Evolutionary conservation across 176 grass and related monocot genomes (phyloP), one percentile per base, ranked within the genome.

Genomic region (Hsuehochloa calcarea): DNA sequence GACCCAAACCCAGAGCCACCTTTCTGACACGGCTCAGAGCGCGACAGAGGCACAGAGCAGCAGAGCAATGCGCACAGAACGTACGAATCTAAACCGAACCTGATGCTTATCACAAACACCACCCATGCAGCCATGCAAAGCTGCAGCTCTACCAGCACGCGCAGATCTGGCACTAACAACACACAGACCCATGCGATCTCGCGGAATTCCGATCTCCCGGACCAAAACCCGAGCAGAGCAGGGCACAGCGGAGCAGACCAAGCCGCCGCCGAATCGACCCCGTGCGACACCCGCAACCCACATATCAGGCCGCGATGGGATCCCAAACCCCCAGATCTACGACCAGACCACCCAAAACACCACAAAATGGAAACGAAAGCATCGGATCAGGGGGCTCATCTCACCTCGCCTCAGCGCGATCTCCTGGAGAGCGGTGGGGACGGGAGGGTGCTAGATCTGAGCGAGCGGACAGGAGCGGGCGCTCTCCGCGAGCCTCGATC

Each of bases 81-180:
- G 26, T 54, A 51, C 12, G 34, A 79, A 73, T 23, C 23, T 13
- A 65, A 86, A 82, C 73, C 74, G 50, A 46, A 65, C 39, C 3
- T 61, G 8, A 41, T 39, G 20, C 22, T 7, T 76, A 54, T 39
- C 43, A 27, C 22, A 84, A 11, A 65, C 14, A 39, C 29, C 40
- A 1, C 69, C 11, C 22, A 58, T 5, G 54, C 68, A 35, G 12
- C 38, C 73, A 87, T 10, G 47, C 68, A 83, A 50, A 83, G 66
- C 80, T 3, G 74, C 80, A 58, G 9, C 80, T 22, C 56, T 72
- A 59, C 38, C 20, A 39, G 79, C 73, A 20, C 4, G 49, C 31
- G 59, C 69, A 90, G 82, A 90, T 87, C 85, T 75, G 80, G 51
- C 84, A n/a, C 23, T 35, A 16, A 12, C 35, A 10, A 35, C 31